phyloP scores from a whole-genome alignment of 148 eudicot species.

The Silene uniflora region DNA sequence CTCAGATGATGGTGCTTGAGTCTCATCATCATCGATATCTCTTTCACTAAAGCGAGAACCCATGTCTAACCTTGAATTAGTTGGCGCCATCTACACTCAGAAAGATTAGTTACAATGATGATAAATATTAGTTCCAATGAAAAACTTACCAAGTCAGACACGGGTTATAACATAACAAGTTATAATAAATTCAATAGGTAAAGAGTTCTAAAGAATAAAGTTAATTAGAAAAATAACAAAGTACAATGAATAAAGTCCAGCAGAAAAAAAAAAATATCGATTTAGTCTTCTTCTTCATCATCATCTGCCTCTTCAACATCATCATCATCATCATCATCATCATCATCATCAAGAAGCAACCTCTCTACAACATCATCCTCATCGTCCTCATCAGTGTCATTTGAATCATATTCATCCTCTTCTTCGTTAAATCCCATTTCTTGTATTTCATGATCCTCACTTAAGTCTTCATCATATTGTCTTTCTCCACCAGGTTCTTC shows the following conservation, averaged over 20 bases:
- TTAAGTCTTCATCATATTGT: background rate
- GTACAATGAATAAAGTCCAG: no score
- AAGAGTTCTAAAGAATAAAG: no score
- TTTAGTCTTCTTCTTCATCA: no score
- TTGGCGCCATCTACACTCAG: background rate
- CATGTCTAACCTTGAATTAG: background rate
- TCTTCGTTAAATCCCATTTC: background rate
- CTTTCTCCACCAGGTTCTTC: background rate
- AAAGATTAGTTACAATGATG: no score
- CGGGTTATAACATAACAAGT: no score
- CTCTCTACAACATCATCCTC: background rate
- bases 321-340: background rate
- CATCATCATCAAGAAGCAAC: background rate
- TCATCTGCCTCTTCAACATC: background rate
- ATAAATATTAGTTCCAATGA: no score
- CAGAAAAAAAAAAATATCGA: no score
- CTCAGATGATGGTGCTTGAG: background rate
- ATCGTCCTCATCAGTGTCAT: background rate
- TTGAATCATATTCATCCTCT: background rate
- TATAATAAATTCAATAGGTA: no score
- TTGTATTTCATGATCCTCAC: background rate
- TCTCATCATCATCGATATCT: conserved; percentile 8
- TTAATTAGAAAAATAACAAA: no score
- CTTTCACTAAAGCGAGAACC: background rate
- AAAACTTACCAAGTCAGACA: no score